phyloP scores from a whole-genome alignment of 2,329 filamentous ascomycete genomes.

The Claviceps maximensis region DNA sequence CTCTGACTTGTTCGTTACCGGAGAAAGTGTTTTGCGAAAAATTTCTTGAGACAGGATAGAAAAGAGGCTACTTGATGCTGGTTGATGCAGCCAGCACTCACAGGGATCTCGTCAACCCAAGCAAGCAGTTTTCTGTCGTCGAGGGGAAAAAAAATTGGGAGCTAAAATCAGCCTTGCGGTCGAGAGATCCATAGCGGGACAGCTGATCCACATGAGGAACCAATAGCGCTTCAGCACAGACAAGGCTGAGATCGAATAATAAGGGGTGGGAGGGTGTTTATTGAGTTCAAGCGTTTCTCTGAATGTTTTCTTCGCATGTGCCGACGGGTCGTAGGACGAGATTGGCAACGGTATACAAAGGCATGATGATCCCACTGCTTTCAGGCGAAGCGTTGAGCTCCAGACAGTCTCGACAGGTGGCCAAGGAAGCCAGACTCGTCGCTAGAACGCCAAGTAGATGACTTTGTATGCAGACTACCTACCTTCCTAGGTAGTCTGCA shows the following conservation, averaged over 20 bases:
- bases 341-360: neutral
- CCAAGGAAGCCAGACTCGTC: no score
- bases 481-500: no score
- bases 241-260: no score
- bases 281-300: neutral
- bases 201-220: neutral
- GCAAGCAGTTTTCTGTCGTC: neutral
- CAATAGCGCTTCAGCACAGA: conserved; percentile 2
- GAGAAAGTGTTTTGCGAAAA: neutral
- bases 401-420: no score
- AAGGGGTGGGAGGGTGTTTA: no score
- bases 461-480: no score
- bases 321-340: neutral
- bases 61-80: neutral
- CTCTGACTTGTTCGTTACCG: neutral
- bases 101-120: neutral
- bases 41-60: neutral
- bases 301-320: neutral
- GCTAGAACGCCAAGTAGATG: no score
- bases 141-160: conserved; percentile 12
- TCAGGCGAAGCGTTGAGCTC: no score
- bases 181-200: conserved; percentile 9
- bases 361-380: no score
- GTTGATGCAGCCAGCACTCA: neutral
- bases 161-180: conserved; percentile 14